Evolutionary conservation across 1,284 basidiomycete species (phyloP), one percentile per base, ranked within the genome.

Genomic region (Caloboletus firmus): DNA sequence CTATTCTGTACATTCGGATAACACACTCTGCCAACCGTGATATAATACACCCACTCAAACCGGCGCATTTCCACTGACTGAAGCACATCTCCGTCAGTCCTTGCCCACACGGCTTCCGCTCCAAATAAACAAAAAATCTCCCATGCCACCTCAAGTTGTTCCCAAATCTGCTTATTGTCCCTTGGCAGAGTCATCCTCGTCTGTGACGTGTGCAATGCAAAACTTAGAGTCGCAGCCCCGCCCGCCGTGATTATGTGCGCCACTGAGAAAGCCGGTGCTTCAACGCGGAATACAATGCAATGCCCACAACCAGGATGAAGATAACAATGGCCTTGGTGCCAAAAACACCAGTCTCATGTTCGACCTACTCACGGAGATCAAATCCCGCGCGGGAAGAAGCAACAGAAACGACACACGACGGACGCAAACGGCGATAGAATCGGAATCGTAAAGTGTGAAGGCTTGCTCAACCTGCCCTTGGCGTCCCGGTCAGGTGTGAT

Each of bases 351-450:
- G 78, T 79, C 65, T 87, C 84, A 43, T 84, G 76, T 56, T 87
- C 84, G 20, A 84, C 76, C 84, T 87, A 55, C 2, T 42, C 45
- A 20, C 18, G 36, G 30, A 22, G 18, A 48, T 71, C 54, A 57
- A 46, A 44, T n/a, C 13, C 48, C 43, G 20, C 11, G 2, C 22
- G 37, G 32, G 32, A 47, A 47, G 44, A 46, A 35, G 34, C 15
- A 31, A 31, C 26, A 8, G n/a, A 22, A 51, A 39, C 35, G 2
- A 73, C 79, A 50, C 50, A 86, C 85, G 59, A 87, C 84, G 4
- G 84, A 86, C 2, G 84, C 79, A 59, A 86, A 87, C 0, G 85
- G 84, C 0, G 85, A 87, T 18, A 87, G 62, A 6, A 87, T 80
- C 5, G 84, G 84, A n/a, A 87, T 81, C 1, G 85, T 86, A 62